These are phyloP conservation scores for Malus orientalis DNA, from an alignment of 306 rosid species.

Conservation along the genomic window DNA sequence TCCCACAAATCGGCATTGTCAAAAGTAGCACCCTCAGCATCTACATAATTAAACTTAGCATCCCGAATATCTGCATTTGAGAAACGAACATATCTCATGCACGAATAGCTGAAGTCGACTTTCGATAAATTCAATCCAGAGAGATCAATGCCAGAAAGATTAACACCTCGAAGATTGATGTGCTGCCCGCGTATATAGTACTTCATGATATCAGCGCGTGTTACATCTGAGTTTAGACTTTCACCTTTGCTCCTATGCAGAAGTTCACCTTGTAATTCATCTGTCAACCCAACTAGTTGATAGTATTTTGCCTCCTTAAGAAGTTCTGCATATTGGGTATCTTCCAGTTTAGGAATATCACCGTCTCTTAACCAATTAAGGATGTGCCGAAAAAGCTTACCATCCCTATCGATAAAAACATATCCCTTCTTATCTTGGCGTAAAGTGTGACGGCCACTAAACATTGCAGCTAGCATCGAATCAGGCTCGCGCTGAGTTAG, in stretches of 20 bases:
- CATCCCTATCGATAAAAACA: constrained; percentile 80
- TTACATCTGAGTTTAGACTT: constrained; percentile 53
- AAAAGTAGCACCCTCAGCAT: not conserved
- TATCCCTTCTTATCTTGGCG: constrained; percentile 52
- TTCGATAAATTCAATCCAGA: constrained; percentile 43
- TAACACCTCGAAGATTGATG: constrained; percentile 70
- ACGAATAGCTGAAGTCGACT: not conserved
- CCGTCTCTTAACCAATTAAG: constrained; percentile 88
- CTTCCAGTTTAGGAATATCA: constrained; percentile 55
- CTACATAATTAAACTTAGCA: not conserved
- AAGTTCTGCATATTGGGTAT: constrained; percentile 1
- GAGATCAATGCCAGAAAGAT: constrained; percentile 83
- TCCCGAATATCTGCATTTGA: not conserved
- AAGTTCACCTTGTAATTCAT: constrained; percentile 33
- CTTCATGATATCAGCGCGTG: constrained; percentile 66
- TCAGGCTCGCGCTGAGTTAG: constrained; percentile 70
- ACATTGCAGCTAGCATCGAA: constrained; percentile 89
- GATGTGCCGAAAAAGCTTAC: constrained; percentile 66
- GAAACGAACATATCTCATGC: not conserved
- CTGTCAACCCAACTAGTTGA: constrained; percentile 2
- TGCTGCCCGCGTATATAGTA: constrained; percentile 16
- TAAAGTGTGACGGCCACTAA: constrained; percentile 68
- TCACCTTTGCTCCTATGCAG: constrained; percentile 8
- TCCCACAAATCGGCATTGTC: not conserved
- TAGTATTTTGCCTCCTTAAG: not conserved